phyloP scores from a whole-genome alignment of 805 yeast species.

The Lipomyces kockii region DNA sequence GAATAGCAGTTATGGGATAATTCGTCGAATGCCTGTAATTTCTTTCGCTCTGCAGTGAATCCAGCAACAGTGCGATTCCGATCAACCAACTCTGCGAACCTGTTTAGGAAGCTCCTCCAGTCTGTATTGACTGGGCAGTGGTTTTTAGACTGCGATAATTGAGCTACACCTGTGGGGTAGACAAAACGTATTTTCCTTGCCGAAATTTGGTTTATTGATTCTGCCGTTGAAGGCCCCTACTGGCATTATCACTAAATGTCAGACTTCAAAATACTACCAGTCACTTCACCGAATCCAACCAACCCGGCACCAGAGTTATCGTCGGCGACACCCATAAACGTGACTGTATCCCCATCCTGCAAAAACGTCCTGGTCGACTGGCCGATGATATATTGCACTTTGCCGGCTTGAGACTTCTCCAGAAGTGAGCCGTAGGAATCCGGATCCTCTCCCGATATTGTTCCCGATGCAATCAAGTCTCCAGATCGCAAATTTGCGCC shows the following conservation, averaged over 20 bases:
- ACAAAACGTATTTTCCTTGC: background rate
- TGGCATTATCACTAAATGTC: background rate
- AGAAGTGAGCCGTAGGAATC: constrained; percentile 37
- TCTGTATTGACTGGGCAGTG: too few species aligned
- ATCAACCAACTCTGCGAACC: too few species aligned
- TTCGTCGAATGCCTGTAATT: too few species aligned
- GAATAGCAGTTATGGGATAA: too few species aligned
- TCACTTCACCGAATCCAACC: constrained; percentile 38
- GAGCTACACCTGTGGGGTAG: background rate
- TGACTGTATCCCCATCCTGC: constrained; percentile 37
- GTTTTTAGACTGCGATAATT: too few species aligned
- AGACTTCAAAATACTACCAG: constrained; percentile 24
- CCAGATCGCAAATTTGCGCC: constrained; percentile 40
- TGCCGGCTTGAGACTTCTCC: constrained; percentile 37
- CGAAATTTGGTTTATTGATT: background rate
- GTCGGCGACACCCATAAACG: constrained; percentile 29
- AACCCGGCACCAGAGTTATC: constrained; percentile 14
- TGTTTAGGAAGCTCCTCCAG: too few species aligned
- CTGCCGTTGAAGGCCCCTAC: background rate
- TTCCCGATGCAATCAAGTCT: constrained; percentile 41
- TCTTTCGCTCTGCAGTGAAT: too few species aligned
- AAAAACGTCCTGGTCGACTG: constrained; percentile 21
- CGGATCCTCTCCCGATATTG: constrained; percentile 36
- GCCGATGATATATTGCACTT: constrained; percentile 7
- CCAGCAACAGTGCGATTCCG: too few species aligned